Conservation (phyloP, 768 basidiomycete genomes). For the Mycena polygramma region DNA sequence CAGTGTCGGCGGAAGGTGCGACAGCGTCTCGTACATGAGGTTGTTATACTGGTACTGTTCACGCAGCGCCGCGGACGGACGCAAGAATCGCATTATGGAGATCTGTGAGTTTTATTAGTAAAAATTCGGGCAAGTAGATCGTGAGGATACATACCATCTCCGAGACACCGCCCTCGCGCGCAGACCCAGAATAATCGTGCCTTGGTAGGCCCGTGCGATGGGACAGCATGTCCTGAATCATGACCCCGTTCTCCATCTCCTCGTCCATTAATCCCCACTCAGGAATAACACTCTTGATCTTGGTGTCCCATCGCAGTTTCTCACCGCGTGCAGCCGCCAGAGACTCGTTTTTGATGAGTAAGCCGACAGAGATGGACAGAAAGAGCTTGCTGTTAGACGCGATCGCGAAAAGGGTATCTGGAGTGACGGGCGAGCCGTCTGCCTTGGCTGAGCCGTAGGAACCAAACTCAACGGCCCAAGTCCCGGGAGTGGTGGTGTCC, state of each 20-base stretch:
- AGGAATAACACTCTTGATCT: conserved; percentile 51
- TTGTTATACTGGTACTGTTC: conserved; percentile 62
- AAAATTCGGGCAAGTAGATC: too few species aligned
- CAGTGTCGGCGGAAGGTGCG: conserved; percentile 50
- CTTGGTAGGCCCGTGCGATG: conserved; percentile 62
- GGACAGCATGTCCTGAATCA: conserved; percentile 56
- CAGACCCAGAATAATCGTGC: conserved; percentile 54
- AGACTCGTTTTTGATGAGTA: conserved; percentile 54
- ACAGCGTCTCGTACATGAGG: conserved; percentile 58
- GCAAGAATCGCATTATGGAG: conserved; percentile 51
- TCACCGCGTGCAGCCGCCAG: conserved; percentile 47
- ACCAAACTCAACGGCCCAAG: conserved; percentile 54
- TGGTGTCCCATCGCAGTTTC: conserved; percentile 54
- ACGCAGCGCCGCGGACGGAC: conserved; percentile 55
- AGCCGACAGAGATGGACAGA: conserved; percentile 52
- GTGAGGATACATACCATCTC: conserved; percentile 48
- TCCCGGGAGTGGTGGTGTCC: conserved; percentile 42
- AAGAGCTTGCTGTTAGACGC: conserved; percentile 61
- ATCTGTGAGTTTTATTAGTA: conserved; percentile 44
- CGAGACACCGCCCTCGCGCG: conserved; percentile 47
- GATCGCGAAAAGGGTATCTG: conserved; percentile 59
- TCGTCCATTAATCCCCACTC: conserved; percentile 57
- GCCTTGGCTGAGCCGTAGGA: conserved; percentile 53
- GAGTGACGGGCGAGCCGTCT: conserved; percentile 52
- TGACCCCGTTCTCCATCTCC: conserved; percentile 49